phyloP scores from a whole-genome alignment of 1,139 yeast genomes.

The Geotrichum cucujoidarum region DNA sequence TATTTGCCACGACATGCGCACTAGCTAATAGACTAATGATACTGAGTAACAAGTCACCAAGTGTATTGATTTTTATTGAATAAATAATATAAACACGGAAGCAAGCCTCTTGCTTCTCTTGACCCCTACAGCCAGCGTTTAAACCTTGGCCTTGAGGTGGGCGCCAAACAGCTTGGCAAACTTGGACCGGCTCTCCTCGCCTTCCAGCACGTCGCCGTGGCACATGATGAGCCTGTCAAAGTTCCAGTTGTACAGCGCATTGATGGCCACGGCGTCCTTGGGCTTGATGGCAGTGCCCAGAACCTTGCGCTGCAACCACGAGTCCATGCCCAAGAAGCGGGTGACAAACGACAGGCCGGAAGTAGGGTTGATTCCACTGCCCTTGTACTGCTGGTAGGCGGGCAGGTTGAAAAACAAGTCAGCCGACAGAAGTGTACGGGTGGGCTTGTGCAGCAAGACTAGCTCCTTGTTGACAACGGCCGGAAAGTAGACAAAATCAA shows the following conservation, averaged over 20 bases:
- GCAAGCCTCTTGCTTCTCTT: no score
- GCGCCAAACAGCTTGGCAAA: constrained; percentile 21
- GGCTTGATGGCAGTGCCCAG: constrained; percentile 33
- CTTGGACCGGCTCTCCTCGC: constrained; percentile 38
- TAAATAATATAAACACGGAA: not conserved
- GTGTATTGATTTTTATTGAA: no score
- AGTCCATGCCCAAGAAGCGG: constrained; percentile 40
- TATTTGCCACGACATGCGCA: not conserved
- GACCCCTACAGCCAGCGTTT: no score
- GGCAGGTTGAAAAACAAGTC: constrained; percentile 54
- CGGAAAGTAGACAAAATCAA: constrained; percentile 55
- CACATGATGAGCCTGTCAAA: constrained; percentile 50
- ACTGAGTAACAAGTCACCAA: not conserved
- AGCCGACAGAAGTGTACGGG: constrained; percentile 50
- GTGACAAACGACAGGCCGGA: constrained; percentile 42
- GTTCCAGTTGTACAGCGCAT: constrained; percentile 43
- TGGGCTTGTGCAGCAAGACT: constrained; percentile 44
- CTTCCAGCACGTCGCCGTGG: constrained; percentile 54
- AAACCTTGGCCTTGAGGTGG: constrained; percentile 4
- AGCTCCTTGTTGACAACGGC: constrained; percentile 53
- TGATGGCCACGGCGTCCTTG: constrained; percentile 28
- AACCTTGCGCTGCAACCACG: constrained; percentile 32
- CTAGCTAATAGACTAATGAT: no score
- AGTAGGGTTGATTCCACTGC: constrained; percentile 41
- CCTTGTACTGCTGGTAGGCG: constrained; percentile 41